A percentile compares a stretch with the other conserved stretches of the same genome.
phyloP scores from a whole-genome alignment of 768 basidiomycete species.

The Amanita jacksonii region DNA sequence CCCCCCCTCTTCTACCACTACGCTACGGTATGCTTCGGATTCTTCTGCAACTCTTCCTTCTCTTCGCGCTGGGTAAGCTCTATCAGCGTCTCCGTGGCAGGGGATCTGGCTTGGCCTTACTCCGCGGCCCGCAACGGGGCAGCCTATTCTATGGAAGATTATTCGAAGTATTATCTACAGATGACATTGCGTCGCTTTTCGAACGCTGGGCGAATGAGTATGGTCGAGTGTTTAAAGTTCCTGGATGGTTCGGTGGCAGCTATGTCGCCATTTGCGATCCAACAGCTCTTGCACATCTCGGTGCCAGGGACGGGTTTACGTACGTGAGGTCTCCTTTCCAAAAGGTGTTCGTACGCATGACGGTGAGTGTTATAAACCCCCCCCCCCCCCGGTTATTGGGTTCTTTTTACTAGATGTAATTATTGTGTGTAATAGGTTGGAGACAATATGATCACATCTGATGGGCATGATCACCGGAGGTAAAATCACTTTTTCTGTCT shows the following conservation, averaged over 20 bases:
- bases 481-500: too few species aligned
- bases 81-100: too few species aligned
- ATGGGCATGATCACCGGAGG: too few species aligned
- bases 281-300: conserved; percentile 43
- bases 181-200: conserved; percentile 8
- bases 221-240: conserved; percentile 36
- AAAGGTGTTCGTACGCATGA: conserved; percentile 17
- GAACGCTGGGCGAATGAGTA: conserved; percentile 35
- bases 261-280: conserved; percentile 33
- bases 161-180: conserved; percentile 14
- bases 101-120: too few species aligned
- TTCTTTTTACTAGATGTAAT: too few species aligned
- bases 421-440: neutral
- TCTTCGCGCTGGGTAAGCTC: too few species aligned
- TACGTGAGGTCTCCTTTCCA: conserved; percentile 30
- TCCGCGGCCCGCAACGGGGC: too few species aligned
- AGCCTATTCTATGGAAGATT: conserved; percentile 34
- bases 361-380: conserved; percentile 19
- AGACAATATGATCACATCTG: too few species aligned
- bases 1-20: too few species aligned
- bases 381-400: too few species aligned
- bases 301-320: conserved; percentile 36
- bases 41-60: too few species aligned
- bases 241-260: conserved; percentile 24
- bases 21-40: too few species aligned